These are phyloP conservation scores for Hanseniaspora thailandica DNA, from an alignment of 805 yeast genomes.

Conservation along the genomic window DNA sequence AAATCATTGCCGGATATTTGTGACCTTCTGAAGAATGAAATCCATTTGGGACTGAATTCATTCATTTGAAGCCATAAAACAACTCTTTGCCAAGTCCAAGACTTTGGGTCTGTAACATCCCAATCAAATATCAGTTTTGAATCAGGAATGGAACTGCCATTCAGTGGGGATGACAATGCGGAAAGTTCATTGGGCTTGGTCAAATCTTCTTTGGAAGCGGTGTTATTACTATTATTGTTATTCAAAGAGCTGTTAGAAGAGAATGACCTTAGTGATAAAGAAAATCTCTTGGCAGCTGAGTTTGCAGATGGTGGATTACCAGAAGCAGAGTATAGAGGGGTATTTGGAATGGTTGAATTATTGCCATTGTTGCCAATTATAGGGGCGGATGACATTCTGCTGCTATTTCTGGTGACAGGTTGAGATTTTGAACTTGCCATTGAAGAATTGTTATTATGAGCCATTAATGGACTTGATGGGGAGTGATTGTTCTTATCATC, in stretches of 20 bases:
- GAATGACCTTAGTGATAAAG: slow-evolving; percentile 14
- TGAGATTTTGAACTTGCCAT: not conserved
- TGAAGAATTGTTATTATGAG: not conserved
- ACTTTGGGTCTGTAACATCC: slow-evolving; percentile 43
- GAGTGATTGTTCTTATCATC: not conserved
- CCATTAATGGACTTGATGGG: not conserved
- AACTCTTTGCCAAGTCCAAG: slow-evolving; percentile 66
- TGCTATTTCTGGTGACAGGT: slow-evolving; percentile 6
- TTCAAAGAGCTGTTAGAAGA: slow-evolving; percentile 10
- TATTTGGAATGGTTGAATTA: not conserved
- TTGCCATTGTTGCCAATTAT: not conserved
- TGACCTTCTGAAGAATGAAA: slow-evolving; percentile 45
- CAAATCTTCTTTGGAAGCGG: slow-evolving; percentile 1
- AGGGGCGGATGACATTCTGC: slow-evolving; percentile 15
- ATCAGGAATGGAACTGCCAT: not conserved
- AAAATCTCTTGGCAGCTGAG: slow-evolving; percentile 10
- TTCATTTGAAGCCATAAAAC: slow-evolving; percentile 55
- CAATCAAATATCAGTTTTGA: slow-evolving; percentile 32
- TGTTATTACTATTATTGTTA: not conserved
- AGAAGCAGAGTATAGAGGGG: not conserved
- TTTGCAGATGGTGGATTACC: not conserved
- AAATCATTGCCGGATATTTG: slow-evolving; percentile 54
- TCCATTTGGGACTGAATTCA: slow-evolving; percentile 64
- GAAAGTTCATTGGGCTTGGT: not conserved
- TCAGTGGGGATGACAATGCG: not conserved